These are phyloP conservation scores for Sugiyamaella pinicola DNA, from an alignment of 1,139 yeast genomes.

Conservation along the genomic window DNA sequence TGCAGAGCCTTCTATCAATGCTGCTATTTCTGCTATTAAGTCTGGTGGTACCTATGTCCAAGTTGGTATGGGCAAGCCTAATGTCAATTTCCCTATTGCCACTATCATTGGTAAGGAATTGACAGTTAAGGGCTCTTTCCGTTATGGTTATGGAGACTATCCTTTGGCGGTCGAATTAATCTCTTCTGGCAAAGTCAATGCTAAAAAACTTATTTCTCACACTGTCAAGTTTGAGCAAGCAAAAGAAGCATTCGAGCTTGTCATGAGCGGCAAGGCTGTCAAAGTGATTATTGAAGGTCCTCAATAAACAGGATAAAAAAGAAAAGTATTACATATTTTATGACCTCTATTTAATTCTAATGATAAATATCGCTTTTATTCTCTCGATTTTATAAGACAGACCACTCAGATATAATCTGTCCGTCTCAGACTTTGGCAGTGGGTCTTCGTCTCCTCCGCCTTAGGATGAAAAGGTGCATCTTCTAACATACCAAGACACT, in stretches of 20 bases:
- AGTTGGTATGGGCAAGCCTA: constrained; percentile 71
- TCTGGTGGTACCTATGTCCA: constrained; percentile 69
- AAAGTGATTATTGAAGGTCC: constrained; percentile 55
- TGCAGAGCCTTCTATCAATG: constrained; percentile 61
- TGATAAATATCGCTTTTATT: constrained; percentile 1
- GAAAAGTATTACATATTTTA: constrained; percentile 1
- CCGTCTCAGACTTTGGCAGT: no score
- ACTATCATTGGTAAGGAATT: constrained; percentile 68
- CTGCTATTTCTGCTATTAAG: constrained; percentile 57
- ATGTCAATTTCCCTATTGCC: constrained; percentile 70
- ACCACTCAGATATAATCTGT: no score
- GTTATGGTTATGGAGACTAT: constrained; percentile 78
- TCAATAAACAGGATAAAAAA: constrained; percentile 8
- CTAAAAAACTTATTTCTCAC: constrained; percentile 71
- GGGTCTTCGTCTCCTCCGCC: no score
- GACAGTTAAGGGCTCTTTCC: constrained; percentile 70
- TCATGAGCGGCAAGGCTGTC: constrained; percentile 54
- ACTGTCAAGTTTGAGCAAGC: constrained; percentile 74
- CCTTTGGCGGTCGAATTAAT: constrained; percentile 67
- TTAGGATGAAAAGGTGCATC: no score
- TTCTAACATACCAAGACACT: no score
- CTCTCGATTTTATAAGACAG: no score
- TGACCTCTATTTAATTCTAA: constrained; percentile 10
- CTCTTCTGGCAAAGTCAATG: constrained; percentile 60
- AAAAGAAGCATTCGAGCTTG: constrained; percentile 73